Conservation (phyloP, 2,329 filamentous ascomycete species). For the Colletotrichum noveboracense region DNA sequence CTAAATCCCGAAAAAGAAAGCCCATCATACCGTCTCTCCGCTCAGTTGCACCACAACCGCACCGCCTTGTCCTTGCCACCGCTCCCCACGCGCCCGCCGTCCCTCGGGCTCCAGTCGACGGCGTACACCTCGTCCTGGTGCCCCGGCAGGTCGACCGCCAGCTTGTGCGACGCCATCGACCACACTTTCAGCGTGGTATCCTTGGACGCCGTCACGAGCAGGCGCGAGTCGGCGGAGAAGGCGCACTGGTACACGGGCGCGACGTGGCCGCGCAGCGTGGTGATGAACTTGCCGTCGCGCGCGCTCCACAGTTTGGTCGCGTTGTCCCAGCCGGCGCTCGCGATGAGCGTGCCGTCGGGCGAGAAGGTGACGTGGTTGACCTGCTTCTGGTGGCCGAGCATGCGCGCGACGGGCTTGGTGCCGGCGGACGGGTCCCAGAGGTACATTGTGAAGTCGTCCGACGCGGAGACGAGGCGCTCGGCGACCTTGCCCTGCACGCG, state of each 20-base stretch:
- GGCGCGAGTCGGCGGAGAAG: constrained; percentile 90
- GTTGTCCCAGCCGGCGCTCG: constrained; percentile 91
- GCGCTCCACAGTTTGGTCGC: constrained; percentile 88
- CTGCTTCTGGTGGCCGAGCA: constrained; percentile 95
- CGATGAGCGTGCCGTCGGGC: constrained; percentile 85
- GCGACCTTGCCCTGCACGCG: constrained; percentile 76
- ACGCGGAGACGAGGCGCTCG: constrained; percentile 87
- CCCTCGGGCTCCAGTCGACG: constrained; percentile 86
- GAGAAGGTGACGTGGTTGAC: constrained; percentile 97
- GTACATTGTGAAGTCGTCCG: constrained; percentile 96
- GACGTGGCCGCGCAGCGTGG: constrained; percentile 85
- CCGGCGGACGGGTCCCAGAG: constrained; percentile 85
- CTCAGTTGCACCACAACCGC: constrained; percentile 67
- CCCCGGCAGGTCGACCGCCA: constrained; percentile 81
- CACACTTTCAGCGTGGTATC: constrained; percentile 95
- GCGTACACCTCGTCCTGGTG: constrained; percentile 94
- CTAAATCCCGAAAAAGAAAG: not conserved
- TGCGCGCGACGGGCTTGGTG: constrained; percentile 83
- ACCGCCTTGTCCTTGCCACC: constrained; percentile 91
- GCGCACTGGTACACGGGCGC: constrained; percentile 91
- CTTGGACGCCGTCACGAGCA: constrained; percentile 86
- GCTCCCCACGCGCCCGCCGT: constrained; percentile 87
- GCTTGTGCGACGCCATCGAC: constrained; percentile 85
- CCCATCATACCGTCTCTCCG: not conserved
- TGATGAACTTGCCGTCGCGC: constrained; percentile 77